Percentiles rank a stretch among this genome's conserved stretches.
These are phyloP conservation scores for Pyracantha coccinea DNA, from an alignment of 331 rosid genomes.

Conservation along the genomic window DNA sequence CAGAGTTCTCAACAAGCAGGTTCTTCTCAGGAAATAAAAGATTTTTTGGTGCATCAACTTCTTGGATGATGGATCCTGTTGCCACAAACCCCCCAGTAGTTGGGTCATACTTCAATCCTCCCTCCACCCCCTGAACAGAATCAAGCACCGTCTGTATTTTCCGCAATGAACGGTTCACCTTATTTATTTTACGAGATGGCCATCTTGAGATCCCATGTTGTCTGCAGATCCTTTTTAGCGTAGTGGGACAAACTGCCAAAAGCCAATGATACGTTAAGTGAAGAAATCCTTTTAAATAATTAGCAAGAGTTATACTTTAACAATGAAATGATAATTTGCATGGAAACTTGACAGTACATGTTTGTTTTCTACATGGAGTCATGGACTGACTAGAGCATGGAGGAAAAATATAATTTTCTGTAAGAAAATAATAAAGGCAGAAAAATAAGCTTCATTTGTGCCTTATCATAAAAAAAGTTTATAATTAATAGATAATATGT, in stretches of 20 bases:
- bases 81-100: conserved; percentile 48
- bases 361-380: no score
- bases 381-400: no score
- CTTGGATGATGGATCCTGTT: conserved; percentile 45
- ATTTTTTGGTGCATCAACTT: conserved; percentile 29
- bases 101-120: conserved; percentile 71
- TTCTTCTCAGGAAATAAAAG: conserved; percentile 33
- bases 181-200: conserved; percentile 92
- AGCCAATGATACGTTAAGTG: conserved; percentile 10
- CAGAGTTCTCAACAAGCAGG: conserved; percentile 10
- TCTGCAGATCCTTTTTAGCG: conserved; percentile 93
- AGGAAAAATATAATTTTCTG: no score
- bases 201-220: conserved; percentile 89
- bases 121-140: conserved; percentile 75
- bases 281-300: background rate
- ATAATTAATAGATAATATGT: no score
- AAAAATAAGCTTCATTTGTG: no score
- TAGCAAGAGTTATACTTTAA: background rate
- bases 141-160: conserved; percentile 74
- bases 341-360: background rate
- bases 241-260: conserved; percentile 80
- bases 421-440: no score
- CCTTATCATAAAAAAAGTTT: no score
- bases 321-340: background rate
- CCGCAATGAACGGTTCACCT: conserved; percentile 70